Evolutionary conservation across 306 rosid genomes (phyloP).

Genomic region (Quercus alba): DNA sequence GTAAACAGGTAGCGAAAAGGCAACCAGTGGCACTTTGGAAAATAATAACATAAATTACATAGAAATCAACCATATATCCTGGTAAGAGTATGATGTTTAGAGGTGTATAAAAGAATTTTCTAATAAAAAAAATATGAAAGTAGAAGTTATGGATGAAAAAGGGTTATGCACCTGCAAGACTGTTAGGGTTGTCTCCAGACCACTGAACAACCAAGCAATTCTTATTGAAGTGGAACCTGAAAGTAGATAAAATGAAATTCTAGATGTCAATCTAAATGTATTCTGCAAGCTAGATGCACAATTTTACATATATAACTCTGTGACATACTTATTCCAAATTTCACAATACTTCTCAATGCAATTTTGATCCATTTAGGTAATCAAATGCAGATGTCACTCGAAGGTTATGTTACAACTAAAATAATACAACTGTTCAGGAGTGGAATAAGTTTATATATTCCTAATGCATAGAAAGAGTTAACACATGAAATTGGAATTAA

Average conservation of each 20-base stretch:
- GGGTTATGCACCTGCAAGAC: conserved; percentile 74
- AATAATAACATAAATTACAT: background rate
- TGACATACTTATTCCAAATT: background rate
- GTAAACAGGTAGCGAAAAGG: background rate
- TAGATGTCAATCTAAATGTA: background rate
- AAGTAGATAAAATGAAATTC: background rate
- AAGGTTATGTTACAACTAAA: background rate
- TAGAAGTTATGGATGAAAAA: conserved; percentile 13
- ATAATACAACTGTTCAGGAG: background rate
- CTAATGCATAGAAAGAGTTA: conserved; percentile 3
- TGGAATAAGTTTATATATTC: conserved; percentile 5
- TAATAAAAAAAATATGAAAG: background rate
- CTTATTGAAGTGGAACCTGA: conserved; percentile 68
- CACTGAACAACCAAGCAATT: conserved; percentile 79
- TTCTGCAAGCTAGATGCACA: background rate
- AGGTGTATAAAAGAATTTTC: background rate
- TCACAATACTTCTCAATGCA: background rate
- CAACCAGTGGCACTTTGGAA: background rate
- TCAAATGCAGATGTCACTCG: conserved; percentile 8
- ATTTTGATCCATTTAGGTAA: background rate
- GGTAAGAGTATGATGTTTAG: background rate
- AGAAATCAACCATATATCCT: background rate
- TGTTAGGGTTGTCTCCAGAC: conserved; percentile 99
- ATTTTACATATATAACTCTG: background rate
- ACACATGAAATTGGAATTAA: background rate